These are phyloP conservation scores for Fistulifera solaris DNA, from an alignment of 108 stramenopile species.

Conservation along the genomic window DNA sequence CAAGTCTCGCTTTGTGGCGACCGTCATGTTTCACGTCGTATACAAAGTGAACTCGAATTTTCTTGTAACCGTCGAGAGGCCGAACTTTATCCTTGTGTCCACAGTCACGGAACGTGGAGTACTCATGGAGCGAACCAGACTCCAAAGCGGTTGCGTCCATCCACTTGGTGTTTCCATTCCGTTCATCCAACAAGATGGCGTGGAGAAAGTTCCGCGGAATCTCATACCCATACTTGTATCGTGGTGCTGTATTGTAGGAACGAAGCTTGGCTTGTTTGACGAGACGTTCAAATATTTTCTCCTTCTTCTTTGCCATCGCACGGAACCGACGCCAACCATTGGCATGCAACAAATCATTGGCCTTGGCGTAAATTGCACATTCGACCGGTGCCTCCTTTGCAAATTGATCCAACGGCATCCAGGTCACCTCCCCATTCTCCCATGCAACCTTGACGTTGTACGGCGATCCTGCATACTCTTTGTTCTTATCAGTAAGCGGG, in stretches of 20 bases:
- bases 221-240: slow-evolving; percentile 27
- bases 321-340: slow-evolving; percentile 34
- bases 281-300: slow-evolving; percentile 1
- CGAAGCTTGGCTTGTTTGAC: slow-evolving; percentile 6
- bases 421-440: slow-evolving; percentile 16
- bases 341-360: slow-evolving; percentile 19
- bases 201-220: slow-evolving; percentile 14
- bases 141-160: slow-evolving; percentile 14
- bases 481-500: slow-evolving; percentile 4
- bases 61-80: slow-evolving; percentile 20
- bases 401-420: slow-evolving; percentile 5
- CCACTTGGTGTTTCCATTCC: slow-evolving; percentile 22
- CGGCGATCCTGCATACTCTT: slow-evolving; percentile 4
- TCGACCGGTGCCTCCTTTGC: neutral
- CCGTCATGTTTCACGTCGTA: slow-evolving; percentile 26
- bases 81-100: slow-evolving; percentile 7
- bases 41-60: slow-evolving; percentile 17
- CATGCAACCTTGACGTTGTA: slow-evolving; percentile 11
- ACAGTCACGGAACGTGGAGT: slow-evolving; percentile 15
- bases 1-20: slow-evolving; percentile 17
- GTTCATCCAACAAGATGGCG: slow-evolving; percentile 15
- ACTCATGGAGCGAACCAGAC: slow-evolving; percentile 12
- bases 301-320: neutral
- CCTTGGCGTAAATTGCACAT: slow-evolving; percentile 9
- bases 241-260: neutral